phyloP scores from a whole-genome alignment of 1,284 basidiomycete genomes.

The Puccinia novopanici region DNA sequence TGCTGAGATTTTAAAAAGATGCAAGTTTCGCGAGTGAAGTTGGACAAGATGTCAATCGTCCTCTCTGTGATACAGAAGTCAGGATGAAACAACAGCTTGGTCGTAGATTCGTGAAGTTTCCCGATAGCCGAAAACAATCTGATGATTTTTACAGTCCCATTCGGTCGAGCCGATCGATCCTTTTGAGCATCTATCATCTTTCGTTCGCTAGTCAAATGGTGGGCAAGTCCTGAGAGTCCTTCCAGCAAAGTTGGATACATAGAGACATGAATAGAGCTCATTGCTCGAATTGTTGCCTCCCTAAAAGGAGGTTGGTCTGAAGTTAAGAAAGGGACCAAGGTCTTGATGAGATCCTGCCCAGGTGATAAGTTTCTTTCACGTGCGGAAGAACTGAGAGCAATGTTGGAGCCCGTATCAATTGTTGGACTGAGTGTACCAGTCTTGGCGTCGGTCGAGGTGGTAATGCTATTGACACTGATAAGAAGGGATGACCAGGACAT shows the following conservation, averaged over 20 bases:
- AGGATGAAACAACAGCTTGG: conserved; percentile 36
- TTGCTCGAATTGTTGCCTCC: conserved; percentile 40
- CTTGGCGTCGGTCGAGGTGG: conserved; percentile 42
- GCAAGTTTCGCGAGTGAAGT: conserved; percentile 44
- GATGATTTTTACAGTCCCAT: conserved; percentile 40
- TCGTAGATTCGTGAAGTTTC: conserved; percentile 49
- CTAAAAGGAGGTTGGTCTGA: conserved; percentile 44
- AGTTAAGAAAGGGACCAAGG: conserved; percentile 49
- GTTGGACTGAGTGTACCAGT: conserved; percentile 35
- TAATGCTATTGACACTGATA: conserved; percentile 50
- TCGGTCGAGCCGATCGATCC: conserved; percentile 41
- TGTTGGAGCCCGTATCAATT: conserved; percentile 42
- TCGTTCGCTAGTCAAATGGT: conserved; percentile 49
- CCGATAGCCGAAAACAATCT: conserved; percentile 47
- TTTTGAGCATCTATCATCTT: conserved; percentile 51
- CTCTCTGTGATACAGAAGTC: conserved; percentile 29
- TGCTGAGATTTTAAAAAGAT: conserved; percentile 45
- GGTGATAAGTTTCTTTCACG: conserved; percentile 46
- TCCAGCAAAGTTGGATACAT: conserved; percentile 47
- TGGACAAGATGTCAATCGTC: conserved; percentile 36
- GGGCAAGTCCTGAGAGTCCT: conserved; percentile 49
- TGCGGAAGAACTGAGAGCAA: conserved; percentile 16
- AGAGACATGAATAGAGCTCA: conserved; percentile 49
- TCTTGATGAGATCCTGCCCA: conserved; percentile 47
- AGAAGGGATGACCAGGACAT: conserved; percentile 47